Percentiles rank a stretch among this genome's conserved stretches.
Evolutionary conservation across 2,329 filamentous ascomycete genomes (phyloP).

Genomic region (Claviceps sp.): DNA sequence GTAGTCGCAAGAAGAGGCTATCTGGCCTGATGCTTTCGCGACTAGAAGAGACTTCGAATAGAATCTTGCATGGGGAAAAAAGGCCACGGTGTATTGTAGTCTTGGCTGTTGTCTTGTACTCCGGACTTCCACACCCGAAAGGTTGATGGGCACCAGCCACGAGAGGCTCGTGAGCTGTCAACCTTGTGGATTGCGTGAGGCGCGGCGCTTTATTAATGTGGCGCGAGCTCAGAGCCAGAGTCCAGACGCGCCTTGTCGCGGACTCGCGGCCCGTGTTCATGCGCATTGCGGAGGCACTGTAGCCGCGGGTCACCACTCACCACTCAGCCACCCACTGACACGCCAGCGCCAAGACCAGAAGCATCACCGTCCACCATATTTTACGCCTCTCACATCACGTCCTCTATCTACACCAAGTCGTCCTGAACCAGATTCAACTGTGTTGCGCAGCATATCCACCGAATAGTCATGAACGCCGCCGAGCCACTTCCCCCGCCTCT

Average conservation of each 20-base stretch:
- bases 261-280: too few relatives aligned
- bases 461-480: constrained; percentile 44
- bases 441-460: not conserved
- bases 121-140: not conserved
- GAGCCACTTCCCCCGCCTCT: constrained; percentile 35
- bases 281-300: too few relatives aligned
- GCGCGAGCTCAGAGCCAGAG: not conserved
- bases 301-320: too few relatives aligned
- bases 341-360: too few relatives aligned
- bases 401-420: not conserved
- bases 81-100: constrained; percentile 16
- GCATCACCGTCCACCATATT: too few relatives aligned
- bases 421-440: not conserved
- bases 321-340: too few relatives aligned
- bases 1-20: not conserved
- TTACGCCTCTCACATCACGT: too few relatives aligned
- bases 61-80: constrained; percentile 9
- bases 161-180: not conserved
- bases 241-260: too few relatives aligned
- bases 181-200: too few relatives aligned
- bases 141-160: not conserved
- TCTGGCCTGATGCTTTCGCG: constrained; percentile 1
- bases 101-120: too few relatives aligned
- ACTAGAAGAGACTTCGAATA: not conserved
- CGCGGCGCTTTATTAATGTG: not conserved